Evolutionary conservation across 306 rosid species (phyloP).

Genomic region (Cicer pinnatifidum): DNA sequence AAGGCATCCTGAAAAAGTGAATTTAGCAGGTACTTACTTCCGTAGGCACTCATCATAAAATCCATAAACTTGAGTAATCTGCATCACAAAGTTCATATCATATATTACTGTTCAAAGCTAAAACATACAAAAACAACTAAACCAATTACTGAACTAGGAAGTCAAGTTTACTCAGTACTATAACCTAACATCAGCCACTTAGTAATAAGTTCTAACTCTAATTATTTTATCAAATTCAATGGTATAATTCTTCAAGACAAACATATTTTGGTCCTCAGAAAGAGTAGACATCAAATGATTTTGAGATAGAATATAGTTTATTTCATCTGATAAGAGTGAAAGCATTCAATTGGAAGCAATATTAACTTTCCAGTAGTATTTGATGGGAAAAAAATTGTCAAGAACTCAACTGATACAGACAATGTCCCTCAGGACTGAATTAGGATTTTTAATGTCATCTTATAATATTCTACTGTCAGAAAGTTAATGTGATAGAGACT

Average conservation of each 20-base stretch:
- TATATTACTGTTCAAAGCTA: conserved; percentile 20
- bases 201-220: not conserved
- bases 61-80: conserved; percentile 98
- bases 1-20: conserved; percentile 26
- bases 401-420: conserved; percentile 19
- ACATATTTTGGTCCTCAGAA: conserved; percentile 24
- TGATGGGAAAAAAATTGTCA: not conserved
- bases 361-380: conserved; percentile 6
- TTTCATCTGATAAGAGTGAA: not conserved
- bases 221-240: conserved; percentile 18
- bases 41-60: conserved; percentile 95
- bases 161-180: not conserved
- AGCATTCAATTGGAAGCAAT: conserved; percentile 11
- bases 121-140: not conserved
- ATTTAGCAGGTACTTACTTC: conserved; percentile 66
- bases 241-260: not conserved
- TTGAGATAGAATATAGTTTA: not conserved
- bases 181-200: conserved; percentile 1
- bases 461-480: conserved; percentile 15
- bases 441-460: not conserved
- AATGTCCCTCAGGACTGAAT: not conserved
- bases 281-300: conserved; percentile 2
- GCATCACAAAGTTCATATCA: conserved; percentile 54
- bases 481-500: conserved; percentile 11
- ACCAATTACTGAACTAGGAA: conserved; percentile 12